Evolutionary conservation across 225 moss, liverwort and hornwort genomes (phyloP).

Genomic region (Anthoceros angustus): DNA sequence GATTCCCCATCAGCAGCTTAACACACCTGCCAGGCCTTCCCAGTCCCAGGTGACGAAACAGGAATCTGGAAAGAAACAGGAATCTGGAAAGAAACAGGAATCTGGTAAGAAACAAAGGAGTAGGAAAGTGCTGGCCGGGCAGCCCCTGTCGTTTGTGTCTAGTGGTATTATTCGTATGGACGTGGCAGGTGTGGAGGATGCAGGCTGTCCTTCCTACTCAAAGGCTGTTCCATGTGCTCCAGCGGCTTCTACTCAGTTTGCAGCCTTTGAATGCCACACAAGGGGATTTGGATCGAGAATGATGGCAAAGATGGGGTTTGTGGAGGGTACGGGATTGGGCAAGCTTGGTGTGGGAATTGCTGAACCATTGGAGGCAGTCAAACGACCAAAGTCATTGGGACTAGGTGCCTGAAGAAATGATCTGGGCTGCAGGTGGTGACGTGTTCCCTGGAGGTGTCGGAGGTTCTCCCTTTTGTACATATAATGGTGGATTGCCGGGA

Average conservation of each 20-base stretch:
- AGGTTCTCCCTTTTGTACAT: too few relatives aligned
- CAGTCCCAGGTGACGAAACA: background rate
- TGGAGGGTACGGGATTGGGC: slow-evolving; percentile 74
- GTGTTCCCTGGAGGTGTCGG: too few relatives aligned
- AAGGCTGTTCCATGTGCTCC: slow-evolving; percentile 2
- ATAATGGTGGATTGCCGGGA: too few relatives aligned
- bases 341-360: slow-evolving; percentile 70
- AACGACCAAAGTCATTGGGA: slow-evolving; percentile 71
- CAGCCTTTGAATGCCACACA: slow-evolving; percentile 76
- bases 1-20: background rate
- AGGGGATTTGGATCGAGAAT: slow-evolving; percentile 83
- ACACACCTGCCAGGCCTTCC: background rate
- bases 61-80: background rate
- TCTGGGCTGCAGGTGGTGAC: too few relatives aligned
- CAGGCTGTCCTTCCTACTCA: slow-evolving; percentile 11
- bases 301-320: slow-evolving; percentile 92
- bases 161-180: slow-evolving; percentile 41
- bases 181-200: slow-evolving; percentile 19
- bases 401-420: too few relatives aligned
- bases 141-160: slow-evolving; percentile 60
- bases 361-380: slow-evolving; percentile 67
- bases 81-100: background rate
- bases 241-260: slow-evolving; percentile 18
- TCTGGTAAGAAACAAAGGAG: slow-evolving; percentile 9
- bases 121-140: slow-evolving; percentile 23